Evolutionary conservation across 441 rosid genomes (phyloP), one percentile per base, ranked within the genome.

Genomic region (Hura crepitans): DNA sequence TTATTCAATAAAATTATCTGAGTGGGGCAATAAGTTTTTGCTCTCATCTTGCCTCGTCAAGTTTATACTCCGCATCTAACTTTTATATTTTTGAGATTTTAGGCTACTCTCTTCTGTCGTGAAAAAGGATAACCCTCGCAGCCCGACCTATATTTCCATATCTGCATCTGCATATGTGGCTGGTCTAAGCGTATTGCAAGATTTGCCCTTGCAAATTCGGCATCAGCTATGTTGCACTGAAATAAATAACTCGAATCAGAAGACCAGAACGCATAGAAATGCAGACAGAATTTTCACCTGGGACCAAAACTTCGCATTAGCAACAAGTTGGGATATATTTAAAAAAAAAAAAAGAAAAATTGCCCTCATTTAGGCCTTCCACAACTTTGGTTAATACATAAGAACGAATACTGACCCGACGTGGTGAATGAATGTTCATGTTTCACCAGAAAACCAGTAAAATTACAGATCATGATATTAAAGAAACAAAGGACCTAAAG

Each of bases 391-490:
- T 37, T 58, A 59, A 66, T 27, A 25, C 76, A 22, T 2, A 59
- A 62, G n/a, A 57, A 57, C 61, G 47, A 57, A 6, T 55, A 31
- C 15, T 45, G 58, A 65, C 49, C 20, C 4, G 6, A 13, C 64
- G 57, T n/a, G 42, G 23, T 12, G n/a, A 30, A 55, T 10, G 18
- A 20, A 53, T 0, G 43, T 62, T 49, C 58, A 18, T 18, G 65
- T 72, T 65, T 25, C 50, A 53, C 68, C 45, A 72, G 74, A 65
- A 70, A 75, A 67, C 66, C 74, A 20, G 65, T 66, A 60, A 74
- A 71, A 65, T 68, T 65, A 77, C 62, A 73, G 68, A 75, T 73
- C 72, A 81, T 12, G 72, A 62, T 62, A 77, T 58, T n/a, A 50
- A 43, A 66, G 79, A 75, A 61, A 75, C 75, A 67, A 55, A 28